Evolutionary conservation across 495 filamentous ascomycete genomes (phyloP).

Genomic region (Platismatia glauca): DNA sequence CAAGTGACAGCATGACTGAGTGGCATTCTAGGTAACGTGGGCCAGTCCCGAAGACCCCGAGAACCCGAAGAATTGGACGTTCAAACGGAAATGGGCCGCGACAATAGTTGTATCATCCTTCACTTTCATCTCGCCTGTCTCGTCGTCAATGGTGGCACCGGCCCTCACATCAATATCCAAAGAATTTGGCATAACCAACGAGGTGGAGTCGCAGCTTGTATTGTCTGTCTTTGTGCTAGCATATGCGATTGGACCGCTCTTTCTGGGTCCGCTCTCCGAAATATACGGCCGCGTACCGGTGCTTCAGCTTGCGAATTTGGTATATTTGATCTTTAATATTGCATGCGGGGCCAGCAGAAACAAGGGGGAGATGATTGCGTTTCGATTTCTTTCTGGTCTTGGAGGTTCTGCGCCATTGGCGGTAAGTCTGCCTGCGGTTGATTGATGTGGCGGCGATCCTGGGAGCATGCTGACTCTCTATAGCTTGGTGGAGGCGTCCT

Average conservation of each 20-base stretch:
- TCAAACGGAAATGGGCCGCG: constrained; percentile 52
- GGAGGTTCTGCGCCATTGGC: constrained; percentile 47
- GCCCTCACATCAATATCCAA: constrained; percentile 45
- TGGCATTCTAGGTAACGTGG: constrained; percentile 33
- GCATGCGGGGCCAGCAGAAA: constrained; percentile 44
- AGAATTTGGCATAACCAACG: constrained; percentile 52
- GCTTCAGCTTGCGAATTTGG: constrained; percentile 51
- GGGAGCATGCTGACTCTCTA: background rate
- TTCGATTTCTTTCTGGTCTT: constrained; percentile 49
- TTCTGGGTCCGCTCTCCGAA: constrained; percentile 65
- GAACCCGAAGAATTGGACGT: constrained; percentile 53
- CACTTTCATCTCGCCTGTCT: constrained; percentile 66
- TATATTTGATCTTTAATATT: constrained; percentile 56
- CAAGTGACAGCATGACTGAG: background rate
- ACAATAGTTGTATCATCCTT: constrained; percentile 50
- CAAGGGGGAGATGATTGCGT: constrained; percentile 45
- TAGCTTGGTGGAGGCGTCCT: constrained; percentile 53
- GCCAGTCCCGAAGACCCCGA: constrained; percentile 46
- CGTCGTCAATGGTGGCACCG: constrained; percentile 66
- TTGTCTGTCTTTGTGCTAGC: constrained; percentile 69
- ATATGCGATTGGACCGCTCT: constrained; percentile 60
- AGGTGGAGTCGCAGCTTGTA: constrained; percentile 48
- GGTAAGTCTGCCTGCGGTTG: constrained; percentile 27
- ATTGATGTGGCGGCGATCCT: background rate
- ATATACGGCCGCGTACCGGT: constrained; percentile 62